Evolutionary conservation across 257 asterid species (phyloP), one percentile per base, ranked within the genome.

Genomic region (Solanum sitiens): DNA sequence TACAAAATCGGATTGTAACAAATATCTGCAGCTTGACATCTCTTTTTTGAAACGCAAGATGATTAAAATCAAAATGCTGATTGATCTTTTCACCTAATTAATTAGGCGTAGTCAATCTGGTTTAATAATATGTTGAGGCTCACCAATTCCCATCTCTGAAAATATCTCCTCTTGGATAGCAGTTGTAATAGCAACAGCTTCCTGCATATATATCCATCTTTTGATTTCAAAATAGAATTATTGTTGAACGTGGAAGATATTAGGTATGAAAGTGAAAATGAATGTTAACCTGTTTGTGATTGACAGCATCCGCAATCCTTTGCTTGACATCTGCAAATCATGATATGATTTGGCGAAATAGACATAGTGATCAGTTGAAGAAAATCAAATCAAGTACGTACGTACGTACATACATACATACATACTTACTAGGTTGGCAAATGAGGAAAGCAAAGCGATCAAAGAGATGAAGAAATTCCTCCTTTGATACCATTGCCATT

Each of bases 131-230:
- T 27, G 30, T 27, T 27, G 30, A 50, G 5, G 61, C 95, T 92
- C 88, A 96, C 99, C 99, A 89, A 96, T 91, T 91, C 95, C 96
- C 98, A 95, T 94, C 87, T 94, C 98, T 83, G 65, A 21, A 89
- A 95, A 91, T 75, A 96, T 95, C 91, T 96, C 99, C 89, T 93
- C 98, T 91, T 96, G 99, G 73, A 95, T 94, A 61, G 90, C 89
- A 67, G 98, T 96, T 74, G 98, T 95, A 76, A 93, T 93, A 72
- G 98, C 98, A 16, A 96, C 97, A 90, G 98, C 95, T 89, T 96
- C 98, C 98, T 96, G 93, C 65, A 18, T 18, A 50, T 14, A 50
- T 8, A 8, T 56, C 65, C 65, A 56, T 56, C 4, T 18, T 56
- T 56, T 56, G 65, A 56, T 56, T 56, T 56, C n/a, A 56, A 56